Base-by-base conservation (phyloP, 1,284 basidiomycete genomes). In the Clitocybe nebularis region DNA sequence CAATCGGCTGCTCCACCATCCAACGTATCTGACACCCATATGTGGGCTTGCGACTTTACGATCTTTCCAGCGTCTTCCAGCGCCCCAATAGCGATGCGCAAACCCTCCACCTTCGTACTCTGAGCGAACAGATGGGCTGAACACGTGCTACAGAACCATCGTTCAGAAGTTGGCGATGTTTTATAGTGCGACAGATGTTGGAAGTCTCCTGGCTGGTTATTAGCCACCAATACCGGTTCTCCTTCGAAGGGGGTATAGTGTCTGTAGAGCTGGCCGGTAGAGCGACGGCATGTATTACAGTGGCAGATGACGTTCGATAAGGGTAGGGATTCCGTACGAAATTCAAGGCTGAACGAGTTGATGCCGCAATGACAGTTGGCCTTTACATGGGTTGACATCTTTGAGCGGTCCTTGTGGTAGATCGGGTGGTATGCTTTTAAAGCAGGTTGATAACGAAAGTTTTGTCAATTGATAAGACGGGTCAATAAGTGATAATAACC, bases 321-420 rank as follows among this genome's bases (percentile, higher is more conserved):
- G 1, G 60, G 57, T 1, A 59, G 47, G 14, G 48, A 49, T 1
- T 47, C 35, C n/a, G 51, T 55, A 5, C 21, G 26, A 38, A 60
- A 55, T 6, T 52, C 40, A 22, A 61, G 43, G 22, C 54, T 50
- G 47, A 60, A 60, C n/a, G 26, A 32, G 28, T 61, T 61, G 36
- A 43, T 43, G 2, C 52, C 50, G 41, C 60, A 61, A 28, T 58
- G 55, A 51, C 60, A 61, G 13, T 44, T 45, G 28, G 54, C 52
- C 43, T 53, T 56, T 11, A 59, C 43, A 40, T 50, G 48, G n/a
- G 56, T 61, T 1, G 48, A 41, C 52, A 54, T 53, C 7, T 16
- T 45, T 32, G 32, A 34, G n/a, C n/a, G n/a, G n/a, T n/a, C n/a
- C n/a, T 19, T 16, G 32, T 5, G 32, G 19, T 1, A 35, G 8